A percentile compares a stretch with the other conserved stretches of the same genome.
phyloP scores from a whole-genome alignment of 306 rosid genomes.

The Fragaria ananassa region DNA sequence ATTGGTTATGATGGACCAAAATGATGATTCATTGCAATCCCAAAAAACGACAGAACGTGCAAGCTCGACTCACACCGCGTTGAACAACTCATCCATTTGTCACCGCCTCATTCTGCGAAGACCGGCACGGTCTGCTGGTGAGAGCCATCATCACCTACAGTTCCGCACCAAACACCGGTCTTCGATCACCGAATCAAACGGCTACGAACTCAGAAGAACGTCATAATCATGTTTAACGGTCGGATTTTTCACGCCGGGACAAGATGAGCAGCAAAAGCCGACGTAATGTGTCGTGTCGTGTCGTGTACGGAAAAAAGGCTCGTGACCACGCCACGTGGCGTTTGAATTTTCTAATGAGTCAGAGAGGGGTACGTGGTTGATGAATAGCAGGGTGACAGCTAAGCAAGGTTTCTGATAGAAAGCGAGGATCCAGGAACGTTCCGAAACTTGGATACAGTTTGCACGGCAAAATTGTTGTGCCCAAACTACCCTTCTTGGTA shows the following conservation, averaged over 20 bases:
- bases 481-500: constrained; percentile 2
- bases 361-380: background rate
- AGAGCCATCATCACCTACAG: background rate
- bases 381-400: background rate
- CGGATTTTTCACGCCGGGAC: background rate
- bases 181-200: constrained; percentile 1
- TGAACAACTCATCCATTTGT: background rate
- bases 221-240: background rate
- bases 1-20: background rate
- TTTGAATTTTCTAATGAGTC: background rate
- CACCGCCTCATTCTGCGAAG: background rate
- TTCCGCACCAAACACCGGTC: background rate
- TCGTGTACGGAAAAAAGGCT: background rate
- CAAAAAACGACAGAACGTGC: constrained; percentile 20
- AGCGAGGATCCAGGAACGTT: constrained; percentile 15
- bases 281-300: background rate
- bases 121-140: background rate
- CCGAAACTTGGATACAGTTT: background rate
- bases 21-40: background rate
- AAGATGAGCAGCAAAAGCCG: background rate
- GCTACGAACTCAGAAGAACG: background rate
- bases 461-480: background rate
- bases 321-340: constrained; percentile 18
- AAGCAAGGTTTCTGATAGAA: background rate
- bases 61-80: background rate